phyloP scores from a whole-genome alignment of 805 yeast genomes.

The Trichomonascus vanleenenianus region DNA sequence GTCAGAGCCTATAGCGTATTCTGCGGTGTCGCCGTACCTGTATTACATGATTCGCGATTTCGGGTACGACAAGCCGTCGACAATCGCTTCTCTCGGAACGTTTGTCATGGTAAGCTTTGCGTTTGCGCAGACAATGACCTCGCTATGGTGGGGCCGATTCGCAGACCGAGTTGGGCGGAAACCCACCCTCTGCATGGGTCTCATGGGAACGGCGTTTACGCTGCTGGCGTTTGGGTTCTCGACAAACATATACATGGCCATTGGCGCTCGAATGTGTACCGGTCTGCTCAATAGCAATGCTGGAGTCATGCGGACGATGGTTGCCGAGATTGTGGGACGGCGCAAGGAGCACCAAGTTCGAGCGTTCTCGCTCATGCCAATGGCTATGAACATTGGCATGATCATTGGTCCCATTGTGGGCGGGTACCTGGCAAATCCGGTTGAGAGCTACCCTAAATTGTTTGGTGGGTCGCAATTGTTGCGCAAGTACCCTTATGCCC shows the following conservation, averaged over 20 bases:
- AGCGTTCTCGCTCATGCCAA: constrained; percentile 53
- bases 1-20: constrained; percentile 56
- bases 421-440: constrained; percentile 42
- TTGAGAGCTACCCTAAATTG: constrained; percentile 24
- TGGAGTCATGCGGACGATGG: constrained; percentile 52
- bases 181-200: constrained; percentile 42
- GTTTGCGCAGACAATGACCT: constrained; percentile 48
- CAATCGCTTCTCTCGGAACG: constrained; percentile 32
- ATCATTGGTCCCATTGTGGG: constrained; percentile 56
- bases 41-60: constrained; percentile 58
- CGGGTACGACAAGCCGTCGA: constrained; percentile 25
- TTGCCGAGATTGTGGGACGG: constrained; percentile 50
- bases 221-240: constrained; percentile 48
- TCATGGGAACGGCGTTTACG: constrained; percentile 44
- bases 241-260: constrained; percentile 42
- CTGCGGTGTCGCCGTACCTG: constrained; percentile 55
- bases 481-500: constrained; percentile 40
- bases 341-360: constrained; percentile 52
- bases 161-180: constrained; percentile 51
- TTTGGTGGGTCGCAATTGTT: constrained; percentile 19
- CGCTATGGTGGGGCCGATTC: constrained; percentile 51
- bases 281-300: constrained; percentile 57
- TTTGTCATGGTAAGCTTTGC: constrained; percentile 51
- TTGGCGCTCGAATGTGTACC: constrained; percentile 44
- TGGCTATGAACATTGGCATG: constrained; percentile 51